Evolutionary conservation across 768 basidiomycete genomes (phyloP).

Genomic region (Russula virescens): DNA sequence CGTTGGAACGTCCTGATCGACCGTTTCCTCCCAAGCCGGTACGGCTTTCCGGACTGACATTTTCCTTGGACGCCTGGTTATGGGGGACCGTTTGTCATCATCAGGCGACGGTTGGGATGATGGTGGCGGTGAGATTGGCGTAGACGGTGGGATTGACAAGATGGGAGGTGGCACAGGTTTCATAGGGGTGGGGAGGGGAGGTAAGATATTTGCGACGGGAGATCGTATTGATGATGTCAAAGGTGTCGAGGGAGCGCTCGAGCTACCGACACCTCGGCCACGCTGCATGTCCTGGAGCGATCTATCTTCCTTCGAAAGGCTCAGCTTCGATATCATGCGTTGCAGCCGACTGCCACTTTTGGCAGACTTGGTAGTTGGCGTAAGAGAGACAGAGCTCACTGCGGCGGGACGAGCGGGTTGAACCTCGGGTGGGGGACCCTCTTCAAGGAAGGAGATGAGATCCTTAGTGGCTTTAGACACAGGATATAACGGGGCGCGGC

Average conservation of each 20-base stretch:
- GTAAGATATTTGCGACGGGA: background rate
- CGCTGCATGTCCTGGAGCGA: slow-evolving; percentile 28
- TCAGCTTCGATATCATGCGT: slow-evolving; percentile 78
- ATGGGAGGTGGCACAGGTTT: slow-evolving; percentile 21
- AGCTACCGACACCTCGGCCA: slow-evolving; percentile 28
- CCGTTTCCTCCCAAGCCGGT: slow-evolving; percentile 29
- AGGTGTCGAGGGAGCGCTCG: slow-evolving; percentile 26
- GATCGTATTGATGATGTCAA: background rate
- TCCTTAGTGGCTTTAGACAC: slow-evolving; percentile 45
- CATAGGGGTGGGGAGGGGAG: slow-evolving; percentile 11
- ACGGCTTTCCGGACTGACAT: slow-evolving; percentile 30
- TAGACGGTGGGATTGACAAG: background rate
- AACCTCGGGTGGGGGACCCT: slow-evolving; percentile 47
- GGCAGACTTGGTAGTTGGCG: slow-evolving; percentile 27
- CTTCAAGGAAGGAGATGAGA: slow-evolving; percentile 52
- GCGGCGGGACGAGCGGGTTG: slow-evolving; percentile 19
- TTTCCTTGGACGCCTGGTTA: slow-evolving; percentile 26
- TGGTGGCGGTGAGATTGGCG: slow-evolving; percentile 21
- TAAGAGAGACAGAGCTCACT: slow-evolving; percentile 17
- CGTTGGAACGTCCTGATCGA: slow-evolving; percentile 7
- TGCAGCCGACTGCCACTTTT: slow-evolving; percentile 55
- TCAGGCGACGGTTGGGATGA: slow-evolving; percentile 16
- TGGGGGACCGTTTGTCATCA: slow-evolving; percentile 15
- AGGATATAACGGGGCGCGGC: slow-evolving; percentile 20
- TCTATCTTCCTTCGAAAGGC: slow-evolving; percentile 35